Base-by-base conservation (phyloP, 208 protist genomes). In the Strigomonas culicis region DNA sequence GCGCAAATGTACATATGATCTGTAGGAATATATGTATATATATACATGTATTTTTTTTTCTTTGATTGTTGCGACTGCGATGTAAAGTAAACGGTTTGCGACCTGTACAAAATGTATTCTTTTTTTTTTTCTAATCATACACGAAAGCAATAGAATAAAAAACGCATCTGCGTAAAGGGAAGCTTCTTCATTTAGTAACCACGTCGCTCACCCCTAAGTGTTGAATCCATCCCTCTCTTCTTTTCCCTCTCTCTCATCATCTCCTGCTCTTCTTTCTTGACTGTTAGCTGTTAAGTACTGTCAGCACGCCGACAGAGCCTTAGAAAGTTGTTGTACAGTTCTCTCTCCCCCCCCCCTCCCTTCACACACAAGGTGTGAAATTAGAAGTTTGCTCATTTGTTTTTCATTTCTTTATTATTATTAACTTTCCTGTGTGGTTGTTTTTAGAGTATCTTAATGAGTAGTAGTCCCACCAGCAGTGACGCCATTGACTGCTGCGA, bases 401-500 rank as follows among this genome's bases (percentile, higher is more conserved):
- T 49, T 49, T 49, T 49, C n/a, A 24, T 49, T 49, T 49, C 43
- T 21, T 13, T 49, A 49, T 49, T 21, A 4, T 21, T 6, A 4
- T 13, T 21, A 24, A 4, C 2, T 13, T 13, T 21, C 3, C 17
- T 49, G 43, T 15, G 2, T 49, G 4, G 2, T 49, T 49, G 2
- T 21, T 21, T 24, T 24, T 15, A 24, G 13, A 6, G 13, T 13
- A 41, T 17, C 36, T 6, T 24, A 49, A 49, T 49, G 19, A 21
- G 19, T 21, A 21, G 2, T 49, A 21, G 34, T 39, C 10, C 34
- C 34, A 39, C 25, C 4, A 28, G n/a, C 22, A 13, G 47, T 47
- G 19, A 56, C 27, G 59, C 52, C 60, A 56, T 90, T 30, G 73
- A 81, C 25, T 95, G 89, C 68, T 89, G 79, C 61, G 85, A 95